Conservation (phyloP, 2,329 filamentous ascomycete species). For the Exutisphaerella laricina region DNA sequence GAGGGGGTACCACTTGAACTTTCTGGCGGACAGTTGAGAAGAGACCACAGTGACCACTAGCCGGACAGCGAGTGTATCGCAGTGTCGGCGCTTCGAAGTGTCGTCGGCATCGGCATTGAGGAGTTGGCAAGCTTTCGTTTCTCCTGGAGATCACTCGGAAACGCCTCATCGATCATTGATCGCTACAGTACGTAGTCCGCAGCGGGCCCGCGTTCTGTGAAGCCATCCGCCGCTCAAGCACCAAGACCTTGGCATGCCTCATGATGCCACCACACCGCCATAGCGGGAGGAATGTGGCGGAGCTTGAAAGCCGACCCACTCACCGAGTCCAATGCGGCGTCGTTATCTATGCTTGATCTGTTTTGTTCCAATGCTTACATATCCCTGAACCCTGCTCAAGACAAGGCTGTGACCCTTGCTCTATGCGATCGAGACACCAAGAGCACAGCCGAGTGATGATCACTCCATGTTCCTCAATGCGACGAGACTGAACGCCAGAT, state of each 20-base stretch:
- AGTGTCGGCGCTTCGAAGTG: not conserved
- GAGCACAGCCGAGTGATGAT: too few relatives aligned
- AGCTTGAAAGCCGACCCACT: not conserved
- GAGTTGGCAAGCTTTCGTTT: conserved; percentile 12
- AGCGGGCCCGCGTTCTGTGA: conserved; percentile 10
- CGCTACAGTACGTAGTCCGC: conserved; percentile 3
- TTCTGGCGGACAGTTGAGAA: not conserved
- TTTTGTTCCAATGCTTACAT: too few relatives aligned
- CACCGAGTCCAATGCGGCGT: too few relatives aligned
- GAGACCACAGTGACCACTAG: not conserved
- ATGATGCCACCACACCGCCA: too few relatives aligned
- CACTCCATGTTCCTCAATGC: too few relatives aligned
- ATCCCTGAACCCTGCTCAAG: too few relatives aligned
- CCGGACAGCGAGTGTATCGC: conserved; percentile 2
- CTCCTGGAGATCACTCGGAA: conserved; percentile 9
- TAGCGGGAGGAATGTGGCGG: too few relatives aligned
- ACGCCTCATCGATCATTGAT: conserved; percentile 3
- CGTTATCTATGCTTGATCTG: too few relatives aligned
- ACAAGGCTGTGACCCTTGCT: too few relatives aligned
- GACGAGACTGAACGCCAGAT: too few relatives aligned
- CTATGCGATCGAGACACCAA: too few relatives aligned
- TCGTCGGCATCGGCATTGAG: conserved; percentile 11
- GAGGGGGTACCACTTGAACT: not conserved
- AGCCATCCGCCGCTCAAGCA: conserved; percentile 12
- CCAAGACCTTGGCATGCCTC: conserved; percentile 10